Evolutionary conservation across 192 early-diverging fungal species (phyloP).

Genomic region (Dissophora ornata): DNA sequence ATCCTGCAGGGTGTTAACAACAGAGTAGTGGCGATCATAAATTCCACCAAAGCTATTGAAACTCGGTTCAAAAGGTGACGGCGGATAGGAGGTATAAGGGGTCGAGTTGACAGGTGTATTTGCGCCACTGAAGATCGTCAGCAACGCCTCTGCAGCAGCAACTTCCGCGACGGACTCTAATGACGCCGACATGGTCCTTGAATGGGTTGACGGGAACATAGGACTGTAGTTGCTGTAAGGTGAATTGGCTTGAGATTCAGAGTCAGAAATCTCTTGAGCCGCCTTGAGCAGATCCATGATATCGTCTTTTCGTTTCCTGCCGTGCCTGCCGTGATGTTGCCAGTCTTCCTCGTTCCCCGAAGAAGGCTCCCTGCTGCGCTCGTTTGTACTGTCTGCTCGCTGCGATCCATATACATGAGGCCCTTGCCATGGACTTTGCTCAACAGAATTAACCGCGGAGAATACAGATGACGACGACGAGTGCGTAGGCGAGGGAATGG

Average conservation of each 20-base stretch:
- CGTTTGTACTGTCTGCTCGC: background rate
- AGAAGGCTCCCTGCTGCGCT: conserved; percentile 2
- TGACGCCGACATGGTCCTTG: conserved; percentile 30
- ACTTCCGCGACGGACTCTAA: conserved; percentile 47
- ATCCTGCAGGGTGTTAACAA: conserved; percentile 22
- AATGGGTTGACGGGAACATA: conserved; percentile 21
- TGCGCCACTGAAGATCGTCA: conserved; percentile 45
- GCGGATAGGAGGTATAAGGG: conserved; percentile 41
- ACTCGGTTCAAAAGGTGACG: conserved; percentile 38
- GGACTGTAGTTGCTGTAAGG: conserved; percentile 28
- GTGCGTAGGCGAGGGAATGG: conserved; percentile 29
- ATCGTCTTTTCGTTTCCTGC: conserved; percentile 39
- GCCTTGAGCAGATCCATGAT: conserved; percentile 44
- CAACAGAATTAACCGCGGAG: conserved; percentile 26
- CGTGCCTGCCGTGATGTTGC: background rate
- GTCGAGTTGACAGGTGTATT: conserved; percentile 30
- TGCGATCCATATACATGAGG: background rate
- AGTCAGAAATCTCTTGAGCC: conserved; percentile 47
- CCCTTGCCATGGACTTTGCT: conserved; percentile 24
- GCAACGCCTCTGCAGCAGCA: conserved; percentile 46
- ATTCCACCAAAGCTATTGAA: background rate
- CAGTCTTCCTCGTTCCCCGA: conserved; percentile 13
- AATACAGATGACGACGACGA: conserved; percentile 38
- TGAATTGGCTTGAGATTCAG: conserved; percentile 22
- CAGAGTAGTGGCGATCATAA: conserved; percentile 16